Evolutionary conservation across 164 flowering plant genomes (phyloP), one percentile per base, ranked within the genome.

Genomic region (Umbilicus rupestris): DNA sequence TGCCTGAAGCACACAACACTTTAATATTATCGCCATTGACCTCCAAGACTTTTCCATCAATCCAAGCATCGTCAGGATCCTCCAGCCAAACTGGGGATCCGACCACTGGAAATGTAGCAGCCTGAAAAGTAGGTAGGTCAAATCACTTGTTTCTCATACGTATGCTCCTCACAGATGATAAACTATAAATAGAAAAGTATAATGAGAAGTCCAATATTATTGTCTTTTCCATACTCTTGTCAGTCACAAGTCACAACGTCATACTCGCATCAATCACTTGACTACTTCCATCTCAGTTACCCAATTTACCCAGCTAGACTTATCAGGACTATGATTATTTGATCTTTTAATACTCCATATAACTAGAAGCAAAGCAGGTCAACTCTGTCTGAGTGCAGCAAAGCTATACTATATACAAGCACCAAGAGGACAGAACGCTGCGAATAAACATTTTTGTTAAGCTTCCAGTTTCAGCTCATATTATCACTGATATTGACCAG

Each of bases 11-110:
- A 69, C 83, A 82, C 42, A 74, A 78, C 46, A 86, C 84, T 45
- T 76, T 83, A 30, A 86, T 69, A 24, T 83, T 72, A 65, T 77
- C 81, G 8, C 83, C 83, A 41, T 75, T 80, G 71, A 80, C 75
- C 72, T 76, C 81, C 60, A 80, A 64, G 68, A 86, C 83, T 69
- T 83, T 85, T 60, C 91, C 91, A 73, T 86, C 91, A 45, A 86
- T 65, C 91, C 91, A 86, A 68, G 88, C 85, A 39, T 14, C 85
- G 63, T 76, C 87, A 60, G 84, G 75, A 78, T 86, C 91, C 71
- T 84, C 91, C 71, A 82, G 69, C 91, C 91, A 86, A 66, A 84
- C 91, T 65, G 75, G 82, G 67, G 88, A 79, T 35, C 91, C 91
- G 67, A 84, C 78, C 44, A 62, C 76, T 39, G 70, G 70, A 73